Conservation (phyloP, 2,329 filamentous ascomycete genomes). For the Paraconiothyrium brasiliense region DNA sequence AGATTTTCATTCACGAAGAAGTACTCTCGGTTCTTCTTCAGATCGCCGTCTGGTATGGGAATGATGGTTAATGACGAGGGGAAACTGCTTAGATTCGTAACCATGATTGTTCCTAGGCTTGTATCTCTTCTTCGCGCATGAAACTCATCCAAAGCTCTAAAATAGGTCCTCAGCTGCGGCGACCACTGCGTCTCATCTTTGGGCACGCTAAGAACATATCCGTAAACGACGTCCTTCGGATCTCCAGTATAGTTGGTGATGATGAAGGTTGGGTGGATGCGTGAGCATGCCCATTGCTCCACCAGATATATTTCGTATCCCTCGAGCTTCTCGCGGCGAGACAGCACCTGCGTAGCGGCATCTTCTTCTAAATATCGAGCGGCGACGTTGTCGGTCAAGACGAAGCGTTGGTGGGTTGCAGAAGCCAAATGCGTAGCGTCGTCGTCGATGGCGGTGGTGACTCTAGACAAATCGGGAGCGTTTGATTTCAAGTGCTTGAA, state of each 20-base stretch:
- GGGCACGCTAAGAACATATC: slow-evolving; percentile 83
- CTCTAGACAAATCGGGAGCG: slow-evolving; percentile 16
- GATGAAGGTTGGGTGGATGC: slow-evolving; percentile 86
- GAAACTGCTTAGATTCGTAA: slow-evolving; percentile 92
- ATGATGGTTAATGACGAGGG: slow-evolving; percentile 94
- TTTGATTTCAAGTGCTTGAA: slow-evolving; percentile 23
- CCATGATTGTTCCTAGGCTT: slow-evolving; percentile 83
- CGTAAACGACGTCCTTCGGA: slow-evolving; percentile 77
- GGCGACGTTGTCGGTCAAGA: slow-evolving; percentile 72
- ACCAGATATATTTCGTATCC: slow-evolving; percentile 95
- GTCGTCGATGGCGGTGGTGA: slow-evolving; percentile 23
- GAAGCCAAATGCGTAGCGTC: slow-evolving; percentile 29
- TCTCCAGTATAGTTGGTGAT: slow-evolving; percentile 95
- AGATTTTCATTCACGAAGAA: slow-evolving; percentile 96
- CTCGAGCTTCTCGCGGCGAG: slow-evolving; percentile 73
- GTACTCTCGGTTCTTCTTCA: slow-evolving; percentile 78
- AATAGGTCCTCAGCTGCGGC: slow-evolving; percentile 79
- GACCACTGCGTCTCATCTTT: slow-evolving; percentile 84
- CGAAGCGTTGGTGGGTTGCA: slow-evolving; percentile 64
- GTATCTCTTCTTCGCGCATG: slow-evolving; percentile 88
- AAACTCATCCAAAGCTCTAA: slow-evolving; percentile 84
- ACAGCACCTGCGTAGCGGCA: slow-evolving; percentile 75
- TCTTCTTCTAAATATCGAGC: slow-evolving; percentile 85
- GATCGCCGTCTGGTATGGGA: slow-evolving; percentile 84
- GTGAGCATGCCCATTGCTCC: slow-evolving; percentile 97